These are phyloP conservation scores for Diatrype stigma DNA, from an alignment of 2,329 filamentous ascomycete species.

Conservation along the genomic window DNA sequence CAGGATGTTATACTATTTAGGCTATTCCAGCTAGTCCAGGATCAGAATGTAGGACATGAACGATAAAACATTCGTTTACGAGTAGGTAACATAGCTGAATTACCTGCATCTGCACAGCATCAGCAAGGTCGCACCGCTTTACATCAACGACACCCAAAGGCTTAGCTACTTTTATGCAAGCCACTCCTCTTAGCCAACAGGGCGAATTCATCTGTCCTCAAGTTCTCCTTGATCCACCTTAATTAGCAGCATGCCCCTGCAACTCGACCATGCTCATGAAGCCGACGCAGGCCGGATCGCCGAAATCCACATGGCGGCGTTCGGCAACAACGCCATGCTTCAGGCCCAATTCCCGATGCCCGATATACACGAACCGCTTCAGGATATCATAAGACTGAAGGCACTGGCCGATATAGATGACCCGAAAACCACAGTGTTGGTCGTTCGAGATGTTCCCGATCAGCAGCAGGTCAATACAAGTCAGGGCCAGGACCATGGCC, in stretches of 20 bases:
- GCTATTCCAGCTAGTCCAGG: no score
- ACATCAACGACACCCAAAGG: no score
- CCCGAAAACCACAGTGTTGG: conserved; percentile 16
- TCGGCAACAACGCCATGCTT: conserved; percentile 20
- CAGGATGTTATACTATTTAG: no score
- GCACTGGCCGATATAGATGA: conserved; percentile 20
- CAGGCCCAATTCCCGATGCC: conserved; percentile 19
- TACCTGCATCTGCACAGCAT: no score
- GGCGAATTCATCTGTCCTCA: not conserved
- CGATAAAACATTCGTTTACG: no score
- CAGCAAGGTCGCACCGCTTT: no score
- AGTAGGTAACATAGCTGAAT: no score
- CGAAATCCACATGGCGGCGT: conserved; percentile 23
- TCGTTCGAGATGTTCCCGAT: conserved; percentile 7
- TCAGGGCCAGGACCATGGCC: not conserved
- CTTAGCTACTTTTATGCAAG: no score
- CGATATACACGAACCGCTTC: conserved; percentile 9
- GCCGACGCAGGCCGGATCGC: conserved; percentile 21
- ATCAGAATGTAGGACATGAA: no score
- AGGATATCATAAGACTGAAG: conserved; percentile 13
- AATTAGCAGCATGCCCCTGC: conserved; percentile 1
- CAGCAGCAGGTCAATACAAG: not conserved
- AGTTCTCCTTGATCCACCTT: not conserved
- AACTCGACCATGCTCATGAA: conserved; percentile 8
- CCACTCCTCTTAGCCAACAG: no score